Percentiles rank a stretch among this genome's conserved stretches.
These are phyloP conservation scores for Tetradesmus lagerheimii DNA, from an alignment of 139 green algal genomes.

Conservation along the genomic window DNA sequence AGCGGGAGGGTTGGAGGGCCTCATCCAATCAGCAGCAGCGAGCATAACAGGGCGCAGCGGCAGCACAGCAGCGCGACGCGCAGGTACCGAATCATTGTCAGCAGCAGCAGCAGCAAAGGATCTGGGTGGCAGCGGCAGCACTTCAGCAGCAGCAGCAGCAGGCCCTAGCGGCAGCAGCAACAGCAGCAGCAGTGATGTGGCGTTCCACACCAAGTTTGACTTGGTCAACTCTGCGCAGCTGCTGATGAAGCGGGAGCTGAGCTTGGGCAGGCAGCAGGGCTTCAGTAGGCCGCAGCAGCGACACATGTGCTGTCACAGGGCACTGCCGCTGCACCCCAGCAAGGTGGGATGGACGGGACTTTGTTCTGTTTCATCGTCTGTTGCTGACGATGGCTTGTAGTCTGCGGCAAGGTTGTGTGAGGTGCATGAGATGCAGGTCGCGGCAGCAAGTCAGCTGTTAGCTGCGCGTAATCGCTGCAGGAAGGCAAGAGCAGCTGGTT, in stretches of 20 bases:
- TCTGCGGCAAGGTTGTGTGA: too few species aligned
- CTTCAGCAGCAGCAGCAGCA: not conserved
- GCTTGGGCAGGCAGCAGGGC: constrained; percentile 4
- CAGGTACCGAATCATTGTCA: not conserved
- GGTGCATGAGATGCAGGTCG: too few species aligned
- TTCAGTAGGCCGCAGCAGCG: constrained; percentile 47
- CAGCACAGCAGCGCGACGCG: not conserved
- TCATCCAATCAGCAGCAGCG: constrained; percentile 17
- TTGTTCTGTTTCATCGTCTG: too few species aligned
- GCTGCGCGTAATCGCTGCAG: too few species aligned
- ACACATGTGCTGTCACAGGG: constrained; percentile 43
- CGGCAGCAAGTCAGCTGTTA: too few species aligned
- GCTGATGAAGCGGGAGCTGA: constrained; percentile 53
- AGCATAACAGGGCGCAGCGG: not conserved
- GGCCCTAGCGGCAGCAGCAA: not conserved
- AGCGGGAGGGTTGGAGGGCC: not conserved
- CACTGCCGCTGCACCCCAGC: constrained; percentile 10
- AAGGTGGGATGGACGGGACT: too few species aligned
- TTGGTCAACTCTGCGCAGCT: constrained; percentile 41
- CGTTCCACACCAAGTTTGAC: not conserved
- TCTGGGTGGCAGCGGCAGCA: not conserved
- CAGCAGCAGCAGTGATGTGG: constrained; percentile 27
- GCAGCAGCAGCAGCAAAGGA: constrained; percentile 13
- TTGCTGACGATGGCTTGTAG: too few species aligned
- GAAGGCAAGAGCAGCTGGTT: not conserved